These are phyloP conservation scores for Abortiporus biennis DNA, from an alignment of 1,284 basidiomycete species.

Conservation along the genomic window DNA sequence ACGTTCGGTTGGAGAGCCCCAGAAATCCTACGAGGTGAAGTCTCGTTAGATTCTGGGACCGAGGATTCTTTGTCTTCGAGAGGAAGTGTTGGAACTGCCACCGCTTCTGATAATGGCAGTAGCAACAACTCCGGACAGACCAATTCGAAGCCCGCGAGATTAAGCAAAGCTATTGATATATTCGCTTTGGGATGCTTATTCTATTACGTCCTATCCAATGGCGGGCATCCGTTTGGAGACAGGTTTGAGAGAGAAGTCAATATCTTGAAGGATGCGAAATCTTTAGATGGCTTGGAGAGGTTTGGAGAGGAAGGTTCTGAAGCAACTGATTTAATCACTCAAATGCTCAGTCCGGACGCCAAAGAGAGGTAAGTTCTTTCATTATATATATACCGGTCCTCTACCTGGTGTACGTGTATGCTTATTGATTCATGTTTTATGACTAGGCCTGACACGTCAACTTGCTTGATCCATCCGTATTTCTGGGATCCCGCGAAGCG, in stretches of 20 bases:
- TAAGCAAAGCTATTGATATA: slow-evolving; percentile 92
- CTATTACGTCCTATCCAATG: slow-evolving; percentile 86
- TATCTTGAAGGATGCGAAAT: slow-evolving; percentile 78
- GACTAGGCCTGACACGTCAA: slow-evolving; percentile 79
- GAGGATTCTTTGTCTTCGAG: slow-evolving; percentile 62
- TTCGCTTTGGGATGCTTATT: slow-evolving; percentile 92
- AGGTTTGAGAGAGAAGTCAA: slow-evolving; percentile 89
- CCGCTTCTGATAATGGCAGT: slow-evolving; percentile 27
- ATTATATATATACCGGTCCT: neutral
- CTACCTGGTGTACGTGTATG: neutral
- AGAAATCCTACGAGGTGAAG: slow-evolving; percentile 87
- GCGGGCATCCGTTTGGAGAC: slow-evolving; percentile 88
- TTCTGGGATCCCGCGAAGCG: slow-evolving; percentile 92
- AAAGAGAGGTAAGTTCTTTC: slow-evolving; percentile 51
- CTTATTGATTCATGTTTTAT: neutral
- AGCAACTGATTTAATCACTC: slow-evolving; percentile 70
- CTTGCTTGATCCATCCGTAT: slow-evolving; percentile 88
- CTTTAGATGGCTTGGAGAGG: slow-evolving; percentile 61
- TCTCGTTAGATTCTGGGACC: slow-evolving; percentile 75
- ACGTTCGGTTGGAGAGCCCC: slow-evolving; percentile 94
- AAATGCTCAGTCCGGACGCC: slow-evolving; percentile 76
- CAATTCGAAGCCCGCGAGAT: slow-evolving; percentile 56
- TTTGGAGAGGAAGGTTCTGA: slow-evolving; percentile 92
- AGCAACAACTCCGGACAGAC: slow-evolving; percentile 29
- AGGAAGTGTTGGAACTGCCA: slow-evolving; percentile 51